phyloP scores from a whole-genome alignment of 805 yeast genomes.

The Metschnikowia gelsemii region DNA sequence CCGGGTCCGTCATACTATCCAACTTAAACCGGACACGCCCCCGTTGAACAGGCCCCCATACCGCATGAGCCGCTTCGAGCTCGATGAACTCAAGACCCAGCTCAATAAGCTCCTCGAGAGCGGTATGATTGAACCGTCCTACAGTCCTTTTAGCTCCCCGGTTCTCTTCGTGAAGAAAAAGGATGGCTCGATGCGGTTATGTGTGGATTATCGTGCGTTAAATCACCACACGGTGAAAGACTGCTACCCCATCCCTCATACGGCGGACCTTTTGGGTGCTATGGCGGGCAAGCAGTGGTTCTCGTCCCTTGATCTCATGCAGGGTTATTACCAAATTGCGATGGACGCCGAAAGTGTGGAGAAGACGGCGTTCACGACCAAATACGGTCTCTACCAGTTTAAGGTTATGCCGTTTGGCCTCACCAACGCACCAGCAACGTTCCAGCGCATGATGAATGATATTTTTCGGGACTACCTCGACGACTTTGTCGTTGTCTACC shows the following conservation, averaged over 20 bases:
- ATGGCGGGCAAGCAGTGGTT: constrained; percentile 7
- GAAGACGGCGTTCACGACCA: constrained; percentile 8
- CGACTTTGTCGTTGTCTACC: too few relatives aligned
- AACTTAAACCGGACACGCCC: constrained; percentile 3
- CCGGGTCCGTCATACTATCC: neutral
- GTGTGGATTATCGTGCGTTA: constrained; percentile 11
- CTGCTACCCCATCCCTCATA: constrained; percentile 4
- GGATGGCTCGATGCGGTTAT: constrained; percentile 4
- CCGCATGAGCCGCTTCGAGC: constrained; percentile 4
- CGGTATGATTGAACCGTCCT: constrained; percentile 5
- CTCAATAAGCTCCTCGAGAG: neutral
- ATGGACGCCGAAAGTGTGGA: constrained; percentile 3
- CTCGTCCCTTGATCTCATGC: constrained; percentile 9
- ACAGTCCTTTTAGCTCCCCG: constrained; percentile 9
- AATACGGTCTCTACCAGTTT: constrained; percentile 8
- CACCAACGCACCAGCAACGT: too few relatives aligned
- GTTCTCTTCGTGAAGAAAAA: too few relatives aligned
- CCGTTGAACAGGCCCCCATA: constrained; percentile 2
- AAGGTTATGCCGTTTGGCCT: too few relatives aligned
- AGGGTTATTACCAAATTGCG: constrained; percentile 8
- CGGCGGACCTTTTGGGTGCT: constrained; percentile 3
- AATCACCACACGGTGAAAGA: constrained; percentile 6
- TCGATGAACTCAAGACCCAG: constrained; percentile 1
- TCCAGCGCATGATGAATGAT: too few relatives aligned
- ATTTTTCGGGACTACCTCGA: too few relatives aligned